phyloP scores from a whole-genome alignment of 352 stramenopile species.

The Saprolegnia diclina region DNA sequence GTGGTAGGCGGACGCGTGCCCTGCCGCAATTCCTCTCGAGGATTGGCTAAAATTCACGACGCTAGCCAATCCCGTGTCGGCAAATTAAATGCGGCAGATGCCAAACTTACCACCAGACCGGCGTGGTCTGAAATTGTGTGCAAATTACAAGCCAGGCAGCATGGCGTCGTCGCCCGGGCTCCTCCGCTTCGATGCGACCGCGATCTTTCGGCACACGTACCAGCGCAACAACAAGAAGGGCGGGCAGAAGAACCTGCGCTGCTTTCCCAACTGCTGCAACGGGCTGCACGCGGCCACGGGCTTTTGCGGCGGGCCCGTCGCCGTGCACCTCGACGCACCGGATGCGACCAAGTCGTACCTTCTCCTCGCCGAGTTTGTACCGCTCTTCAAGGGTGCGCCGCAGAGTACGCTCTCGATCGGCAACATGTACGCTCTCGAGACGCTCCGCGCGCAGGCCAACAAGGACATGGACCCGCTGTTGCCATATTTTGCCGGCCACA shows the following conservation, averaged over 20 bases:
- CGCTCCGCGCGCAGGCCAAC: neutral
- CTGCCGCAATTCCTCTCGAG: no score
- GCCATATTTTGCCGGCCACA: conserved; percentile 5
- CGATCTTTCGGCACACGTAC: conserved; percentile 63
- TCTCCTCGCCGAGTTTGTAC: conserved; percentile 2
- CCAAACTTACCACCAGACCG: no score
- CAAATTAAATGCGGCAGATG: no score
- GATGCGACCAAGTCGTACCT: neutral
- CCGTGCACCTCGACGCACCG: conserved; percentile 55
- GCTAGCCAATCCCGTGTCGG: no score
- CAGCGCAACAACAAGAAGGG: conserved; percentile 89
- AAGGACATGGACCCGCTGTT: neutral
- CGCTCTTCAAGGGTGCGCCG: neutral
- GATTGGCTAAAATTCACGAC: no score
- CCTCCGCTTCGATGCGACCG: neutral
- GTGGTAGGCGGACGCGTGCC: no score
- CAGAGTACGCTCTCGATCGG: conserved; percentile 6
- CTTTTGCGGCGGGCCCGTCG: conserved; percentile 82
- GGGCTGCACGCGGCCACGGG: conserved; percentile 73
- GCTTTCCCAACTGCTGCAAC: conserved; percentile 80
- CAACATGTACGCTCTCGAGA: neutral
- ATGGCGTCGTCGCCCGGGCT: neutral
- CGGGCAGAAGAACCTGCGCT: conserved; percentile 84
- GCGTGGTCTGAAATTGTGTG: neutral
- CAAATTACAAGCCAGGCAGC: neutral